Evolutionary conservation across 1,284 basidiomycete genomes (phyloP).

Genomic region (Apiotrichum mycotoxinovorans): DNA sequence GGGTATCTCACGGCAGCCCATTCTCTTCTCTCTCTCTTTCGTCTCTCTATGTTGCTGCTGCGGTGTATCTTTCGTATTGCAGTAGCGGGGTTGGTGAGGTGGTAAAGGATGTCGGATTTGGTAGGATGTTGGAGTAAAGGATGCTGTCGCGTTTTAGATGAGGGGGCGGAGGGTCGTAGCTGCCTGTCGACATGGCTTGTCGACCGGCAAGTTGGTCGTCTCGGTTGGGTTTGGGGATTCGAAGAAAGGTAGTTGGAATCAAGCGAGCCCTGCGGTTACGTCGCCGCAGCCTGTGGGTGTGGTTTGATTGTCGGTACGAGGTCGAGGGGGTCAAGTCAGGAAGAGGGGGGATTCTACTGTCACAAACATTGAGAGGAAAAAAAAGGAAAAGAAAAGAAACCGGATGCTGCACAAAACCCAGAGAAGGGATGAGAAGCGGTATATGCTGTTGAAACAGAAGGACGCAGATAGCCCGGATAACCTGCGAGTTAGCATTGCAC

Average conservation of each 20-base stretch:
- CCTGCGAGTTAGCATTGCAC: background rate
- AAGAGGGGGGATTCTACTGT: constrained; percentile 22
- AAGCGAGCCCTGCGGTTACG: background rate
- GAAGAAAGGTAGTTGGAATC: background rate
- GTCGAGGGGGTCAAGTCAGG: background rate
- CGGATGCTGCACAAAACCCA: constrained; percentile 1
- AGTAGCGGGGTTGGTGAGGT: background rate
- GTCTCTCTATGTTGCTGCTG: constrained; percentile 5
- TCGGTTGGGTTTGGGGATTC: background rate
- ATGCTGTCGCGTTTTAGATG: background rate
- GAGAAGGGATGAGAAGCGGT: constrained; percentile 5
- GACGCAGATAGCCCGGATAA: constrained; percentile 6
- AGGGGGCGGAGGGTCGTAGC: background rate
- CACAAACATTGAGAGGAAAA: constrained; percentile 22
- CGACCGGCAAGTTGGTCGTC: constrained; percentile 4
- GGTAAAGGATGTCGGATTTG: background rate
- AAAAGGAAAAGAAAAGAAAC: constrained; percentile 7
- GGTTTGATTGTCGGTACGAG: constrained; percentile 2
- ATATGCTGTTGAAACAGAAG: constrained; percentile 6
- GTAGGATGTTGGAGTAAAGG: background rate
- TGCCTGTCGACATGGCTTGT: constrained; percentile 7
- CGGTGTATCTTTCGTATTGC: no score
- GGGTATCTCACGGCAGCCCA: constrained; percentile 8
- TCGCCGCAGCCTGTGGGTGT: background rate
- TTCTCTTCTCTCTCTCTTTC: constrained; percentile 6